A percentile compares a stretch with the other conserved stretches of the same genome.
These are phyloP conservation scores for Mycocalia duriaeana DNA, from an alignment of 1,284 basidiomycete genomes.

Conservation along the genomic window DNA sequence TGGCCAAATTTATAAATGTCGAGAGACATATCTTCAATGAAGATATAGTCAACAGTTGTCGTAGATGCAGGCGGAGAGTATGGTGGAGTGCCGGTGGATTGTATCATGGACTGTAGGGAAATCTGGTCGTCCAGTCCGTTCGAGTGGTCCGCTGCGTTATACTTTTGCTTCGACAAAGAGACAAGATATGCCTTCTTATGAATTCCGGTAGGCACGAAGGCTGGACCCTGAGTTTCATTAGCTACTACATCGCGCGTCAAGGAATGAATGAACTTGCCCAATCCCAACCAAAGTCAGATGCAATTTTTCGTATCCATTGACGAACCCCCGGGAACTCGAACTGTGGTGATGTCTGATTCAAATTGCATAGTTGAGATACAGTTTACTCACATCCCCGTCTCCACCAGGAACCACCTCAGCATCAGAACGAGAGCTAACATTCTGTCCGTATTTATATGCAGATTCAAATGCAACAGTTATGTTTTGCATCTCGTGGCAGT, in stretches of 20 bases:
- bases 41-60: conserved; percentile 26
- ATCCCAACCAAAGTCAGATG: conserved; percentile 58
- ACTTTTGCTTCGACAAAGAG: no score
- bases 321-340: conserved; percentile 48
- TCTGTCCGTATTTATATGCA: conserved; percentile 47
- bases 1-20: conserved; percentile 53
- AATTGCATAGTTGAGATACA: no score
- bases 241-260: no score
- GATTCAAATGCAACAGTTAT: conserved; percentile 51
- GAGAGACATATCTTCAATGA: conserved; percentile 49
- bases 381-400: conserved; percentile 14
- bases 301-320: conserved; percentile 46
- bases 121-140: conserved; percentile 1
- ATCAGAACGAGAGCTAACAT: conserved; percentile 45
- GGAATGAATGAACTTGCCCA: conserved; percentile 42
- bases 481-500: conserved; percentile 33
- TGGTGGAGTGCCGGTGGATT: conserved; percentile 10
- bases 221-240: conserved; percentile 40
- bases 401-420: conserved; percentile 33
- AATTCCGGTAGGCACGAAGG: conserved; percentile 51
- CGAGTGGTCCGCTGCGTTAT: no score
- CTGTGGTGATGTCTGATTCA: no score
- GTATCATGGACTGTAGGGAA: no score
- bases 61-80: conserved; percentile 18
- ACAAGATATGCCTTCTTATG: conserved; percentile 50